phyloP scores from a whole-genome alignment of 352 stramenopile genomes.

The Peronospora belbahrii region DNA sequence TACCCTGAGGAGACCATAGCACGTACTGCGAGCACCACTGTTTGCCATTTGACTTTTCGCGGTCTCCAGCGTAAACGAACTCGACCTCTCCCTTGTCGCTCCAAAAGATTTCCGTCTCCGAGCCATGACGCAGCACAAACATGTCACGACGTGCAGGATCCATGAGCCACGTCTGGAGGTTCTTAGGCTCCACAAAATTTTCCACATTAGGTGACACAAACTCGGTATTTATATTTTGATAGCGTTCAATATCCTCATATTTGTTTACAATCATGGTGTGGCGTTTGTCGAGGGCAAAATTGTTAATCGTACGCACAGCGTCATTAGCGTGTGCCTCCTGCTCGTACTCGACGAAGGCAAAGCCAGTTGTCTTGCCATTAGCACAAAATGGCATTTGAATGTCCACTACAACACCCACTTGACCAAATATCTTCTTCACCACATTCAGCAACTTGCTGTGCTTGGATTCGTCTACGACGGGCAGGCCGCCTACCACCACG shows the following conservation, averaged over 20 bases:
- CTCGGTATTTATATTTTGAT: conserved; percentile 44
- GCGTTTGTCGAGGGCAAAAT: conserved; percentile 94
- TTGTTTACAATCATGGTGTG: conserved; percentile 92
- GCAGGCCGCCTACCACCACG: conserved; percentile 73
- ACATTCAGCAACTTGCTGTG: conserved; percentile 79
- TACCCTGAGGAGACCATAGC: conserved; percentile 94
- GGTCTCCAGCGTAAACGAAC: conserved; percentile 92
- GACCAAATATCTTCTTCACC: conserved; percentile 83
- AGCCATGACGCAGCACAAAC: conserved; percentile 91
- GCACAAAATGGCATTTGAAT: conserved; percentile 71
- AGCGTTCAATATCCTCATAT: conserved; percentile 87
- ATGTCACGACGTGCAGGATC: conserved; percentile 90
- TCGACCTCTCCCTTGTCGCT: conserved; percentile 78
- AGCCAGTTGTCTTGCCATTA: conserved; percentile 57
- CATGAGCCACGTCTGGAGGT: conserved; percentile 90
- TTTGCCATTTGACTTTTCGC: conserved; percentile 93
- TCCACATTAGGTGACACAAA: conserved; percentile 81
- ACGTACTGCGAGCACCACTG: conserved; percentile 98
- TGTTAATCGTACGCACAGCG: conserved; percentile 78
- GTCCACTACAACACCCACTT: conserved; percentile 68
- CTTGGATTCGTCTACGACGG: conserved; percentile 66
- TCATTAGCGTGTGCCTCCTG: conserved; percentile 64
- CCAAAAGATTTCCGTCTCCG: conserved; percentile 96
- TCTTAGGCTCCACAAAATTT: conserved; percentile 88
- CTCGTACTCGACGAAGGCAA: conserved; percentile 81